phyloP scores from a whole-genome alignment of 176 grass and related monocot genomes.

The Oryza coarctata region DNA sequence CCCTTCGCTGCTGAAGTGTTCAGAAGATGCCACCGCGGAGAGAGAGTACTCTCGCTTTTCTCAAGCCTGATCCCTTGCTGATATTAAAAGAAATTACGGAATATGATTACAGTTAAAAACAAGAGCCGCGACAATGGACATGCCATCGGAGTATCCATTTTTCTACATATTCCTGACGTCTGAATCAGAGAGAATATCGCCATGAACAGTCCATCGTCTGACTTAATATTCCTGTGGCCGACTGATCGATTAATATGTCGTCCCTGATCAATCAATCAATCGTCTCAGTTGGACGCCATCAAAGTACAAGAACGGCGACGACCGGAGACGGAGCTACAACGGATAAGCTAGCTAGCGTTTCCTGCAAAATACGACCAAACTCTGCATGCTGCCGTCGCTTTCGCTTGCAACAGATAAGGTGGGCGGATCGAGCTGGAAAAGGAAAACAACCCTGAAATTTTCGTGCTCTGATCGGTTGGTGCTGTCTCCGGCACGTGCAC shows the following conservation, averaged over 20 bases:
- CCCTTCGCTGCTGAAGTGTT: neutral
- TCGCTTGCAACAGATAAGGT: neutral
- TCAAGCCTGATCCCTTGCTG: neutral
- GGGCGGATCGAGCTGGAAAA: neutral
- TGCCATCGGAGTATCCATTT: neutral
- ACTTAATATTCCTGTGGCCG: neutral
- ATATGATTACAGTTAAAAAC: neutral
- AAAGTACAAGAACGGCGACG: neutral
- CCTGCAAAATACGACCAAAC: conserved; percentile 16
- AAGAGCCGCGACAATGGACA: neutral
- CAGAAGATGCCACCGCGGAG: neutral
- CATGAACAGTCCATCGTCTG: neutral
- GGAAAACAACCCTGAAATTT: neutral
- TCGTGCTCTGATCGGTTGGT: neutral
- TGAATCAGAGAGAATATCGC: neutral
- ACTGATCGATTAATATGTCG: neutral
- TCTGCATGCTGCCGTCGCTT: neutral
- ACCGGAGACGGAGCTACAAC: neutral
- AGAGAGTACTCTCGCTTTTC: neutral
- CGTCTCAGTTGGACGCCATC: conserved; percentile 6
- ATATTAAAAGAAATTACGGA: neutral
- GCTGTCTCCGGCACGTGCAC: neutral
- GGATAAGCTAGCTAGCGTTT: neutral
- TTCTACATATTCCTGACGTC: neutral
- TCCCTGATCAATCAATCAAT: neutral